Percentiles rank a stretch among this genome's conserved stretches.
Conservation (phyloP, 2,329 filamentous ascomycete species). For the Tolypocladium ovalisporum region DNA sequence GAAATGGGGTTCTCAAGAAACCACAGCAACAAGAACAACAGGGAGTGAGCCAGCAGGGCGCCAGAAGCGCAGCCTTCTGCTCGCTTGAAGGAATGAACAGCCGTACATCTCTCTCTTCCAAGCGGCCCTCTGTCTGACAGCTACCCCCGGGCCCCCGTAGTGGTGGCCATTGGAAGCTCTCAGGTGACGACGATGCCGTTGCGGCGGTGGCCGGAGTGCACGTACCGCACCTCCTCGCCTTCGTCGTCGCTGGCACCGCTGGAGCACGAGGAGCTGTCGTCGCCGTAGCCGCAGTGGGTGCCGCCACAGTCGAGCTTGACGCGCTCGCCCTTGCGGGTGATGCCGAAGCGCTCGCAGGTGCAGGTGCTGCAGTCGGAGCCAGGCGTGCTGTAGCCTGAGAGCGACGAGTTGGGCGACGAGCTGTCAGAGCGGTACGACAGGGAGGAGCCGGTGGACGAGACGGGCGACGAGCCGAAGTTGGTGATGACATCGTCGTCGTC, state of each 20-base stretch:
- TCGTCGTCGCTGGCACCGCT: slow-evolving; percentile 53
- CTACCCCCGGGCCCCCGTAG: not conserved
- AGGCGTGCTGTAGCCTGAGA: slow-evolving; percentile 70
- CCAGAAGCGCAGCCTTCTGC: slow-evolving; percentile 11
- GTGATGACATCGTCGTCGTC: slow-evolving; percentile 45
- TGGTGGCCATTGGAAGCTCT: slow-evolving; percentile 4
- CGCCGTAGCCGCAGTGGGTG: slow-evolving; percentile 71
- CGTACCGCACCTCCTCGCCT: slow-evolving; percentile 30
- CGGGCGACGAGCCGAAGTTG: slow-evolving; percentile 46
- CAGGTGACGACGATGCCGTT: slow-evolving; percentile 50
- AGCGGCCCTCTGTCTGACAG: not conserved
- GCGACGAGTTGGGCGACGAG: slow-evolving; percentile 61
- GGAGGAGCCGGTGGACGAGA: slow-evolving; percentile 59
- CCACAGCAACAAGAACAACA: slow-evolving; percentile 16
- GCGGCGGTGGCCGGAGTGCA: slow-evolving; percentile 45
- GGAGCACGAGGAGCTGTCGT: slow-evolving; percentile 59
- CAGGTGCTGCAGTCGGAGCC: slow-evolving; percentile 68
- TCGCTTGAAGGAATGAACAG: slow-evolving; percentile 23
- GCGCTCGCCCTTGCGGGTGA: slow-evolving; percentile 84
- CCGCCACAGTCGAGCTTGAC: slow-evolving; percentile 96
- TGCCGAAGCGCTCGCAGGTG: slow-evolving; percentile 92
- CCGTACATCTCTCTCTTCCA: slow-evolving; percentile 4
- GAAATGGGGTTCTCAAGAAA: slow-evolving; percentile 8
- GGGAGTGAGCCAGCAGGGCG: slow-evolving; percentile 17
- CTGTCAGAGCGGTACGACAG: slow-evolving; percentile 64